These are phyloP conservation scores for Tylopilus balloui DNA, from an alignment of 768 basidiomycete species.

Conservation along the genomic window DNA sequence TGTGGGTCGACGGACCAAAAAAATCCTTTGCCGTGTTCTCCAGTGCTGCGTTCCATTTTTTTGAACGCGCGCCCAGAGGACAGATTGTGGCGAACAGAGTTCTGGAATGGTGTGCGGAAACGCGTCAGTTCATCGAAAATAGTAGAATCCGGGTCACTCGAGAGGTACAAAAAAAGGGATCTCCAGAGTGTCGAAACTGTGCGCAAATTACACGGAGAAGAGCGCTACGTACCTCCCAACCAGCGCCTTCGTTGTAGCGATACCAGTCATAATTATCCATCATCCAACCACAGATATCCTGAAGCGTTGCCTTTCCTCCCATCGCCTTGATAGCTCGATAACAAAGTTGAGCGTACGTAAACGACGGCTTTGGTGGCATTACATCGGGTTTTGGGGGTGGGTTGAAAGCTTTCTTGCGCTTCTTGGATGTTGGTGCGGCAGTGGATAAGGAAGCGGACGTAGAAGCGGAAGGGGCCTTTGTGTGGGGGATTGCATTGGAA, in stretches of 20 bases:
- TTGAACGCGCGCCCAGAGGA: constrained; percentile 89
- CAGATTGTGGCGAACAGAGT: constrained; percentile 92
- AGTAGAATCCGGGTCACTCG: neutral
- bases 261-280: constrained; percentile 88
- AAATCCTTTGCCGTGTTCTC: constrained; percentile 86
- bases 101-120: constrained; percentile 41
- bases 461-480: constrained; percentile 30
- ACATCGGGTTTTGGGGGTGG: constrained; percentile 57
- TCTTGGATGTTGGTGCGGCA: constrained; percentile 44
- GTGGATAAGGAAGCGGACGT: constrained; percentile 17
- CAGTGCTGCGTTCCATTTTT: constrained; percentile 81
- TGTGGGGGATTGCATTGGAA: constrained; percentile 53
- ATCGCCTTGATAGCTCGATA: constrained; percentile 81
- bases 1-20: constrained; percentile 89
- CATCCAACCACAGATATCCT: constrained; percentile 92
- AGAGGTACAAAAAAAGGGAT: neutral
- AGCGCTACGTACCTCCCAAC: constrained; percentile 76
- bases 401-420: constrained; percentile 59
- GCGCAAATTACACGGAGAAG: neutral
- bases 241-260: constrained; percentile 70
- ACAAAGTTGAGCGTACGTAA: constrained; percentile 90
- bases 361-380: constrained; percentile 83
- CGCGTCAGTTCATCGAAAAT: constrained; percentile 11
- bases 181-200: neutral
- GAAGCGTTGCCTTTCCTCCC: constrained; percentile 82